phyloP scores from a whole-genome alignment of 1,284 basidiomycete genomes.

The Caloboletus firmus region DNA sequence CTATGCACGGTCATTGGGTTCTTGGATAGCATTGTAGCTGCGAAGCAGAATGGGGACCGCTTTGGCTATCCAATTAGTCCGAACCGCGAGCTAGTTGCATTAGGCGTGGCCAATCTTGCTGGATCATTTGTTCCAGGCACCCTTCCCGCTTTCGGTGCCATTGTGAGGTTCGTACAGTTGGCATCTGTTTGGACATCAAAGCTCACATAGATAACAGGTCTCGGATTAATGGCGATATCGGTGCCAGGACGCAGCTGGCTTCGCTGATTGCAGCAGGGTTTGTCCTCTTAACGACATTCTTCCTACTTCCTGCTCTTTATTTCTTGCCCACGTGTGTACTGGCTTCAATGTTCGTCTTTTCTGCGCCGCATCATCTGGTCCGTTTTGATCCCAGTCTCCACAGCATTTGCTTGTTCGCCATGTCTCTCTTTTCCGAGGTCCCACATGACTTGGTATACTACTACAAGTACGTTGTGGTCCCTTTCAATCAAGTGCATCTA shows the following conservation, averaged over 20 bases:
- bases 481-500: not conserved
- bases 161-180: conserved; percentile 61
- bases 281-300: conserved; percentile 83
- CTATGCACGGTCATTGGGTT: conserved; percentile 75
- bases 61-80: conserved; percentile 89
- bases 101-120: conserved; percentile 81
- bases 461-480: conserved; percentile 60
- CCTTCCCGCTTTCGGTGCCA: conserved; percentile 85
- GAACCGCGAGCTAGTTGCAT: conserved; percentile 86
- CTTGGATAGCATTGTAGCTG: conserved; percentile 81
- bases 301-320: conserved; percentile 77
- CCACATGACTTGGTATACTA: conserved; percentile 86
- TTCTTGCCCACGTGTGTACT: conserved; percentile 82
- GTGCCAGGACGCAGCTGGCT: conserved; percentile 86
- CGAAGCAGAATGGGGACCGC: conserved; percentile 81
- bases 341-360: conserved; percentile 63
- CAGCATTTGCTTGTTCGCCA: conserved; percentile 82
- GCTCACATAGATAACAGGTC: conserved; percentile 48
- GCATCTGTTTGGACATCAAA: not conserved
- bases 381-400: conserved; percentile 4
- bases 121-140: conserved; percentile 83
- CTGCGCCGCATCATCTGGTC: not conserved
- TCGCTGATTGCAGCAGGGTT: conserved; percentile 75
- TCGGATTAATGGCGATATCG: conserved; percentile 83
- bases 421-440: conserved; percentile 79